Base-by-base conservation (phyloP, 1,284 basidiomycete genomes). In the Taiwanofungus camphoratus region DNA sequence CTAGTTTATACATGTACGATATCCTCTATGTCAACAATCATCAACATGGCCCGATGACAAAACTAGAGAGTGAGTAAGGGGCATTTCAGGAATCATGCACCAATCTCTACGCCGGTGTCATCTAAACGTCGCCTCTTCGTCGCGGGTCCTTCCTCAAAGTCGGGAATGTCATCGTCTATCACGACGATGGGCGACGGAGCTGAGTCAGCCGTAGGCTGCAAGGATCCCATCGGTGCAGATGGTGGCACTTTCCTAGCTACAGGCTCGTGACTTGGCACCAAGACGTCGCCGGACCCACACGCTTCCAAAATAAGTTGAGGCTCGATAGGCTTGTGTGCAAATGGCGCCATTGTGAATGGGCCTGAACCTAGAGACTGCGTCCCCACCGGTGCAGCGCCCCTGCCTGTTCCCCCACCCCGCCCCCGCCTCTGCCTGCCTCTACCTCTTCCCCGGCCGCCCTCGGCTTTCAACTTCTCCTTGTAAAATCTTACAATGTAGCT, bases 401-500 rank as follows among this genome's bases (percentile, higher is more conserved):
- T 51, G 26, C 55, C 54, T 13, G 46, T 35, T 11, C 36, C 67
- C 49, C 62, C 60, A 20, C 70, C 72, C 31, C 72, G 67, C 11
- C 68, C 71, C 32, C 59, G 54, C 30, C 61, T 53, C 6, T 58
- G 56, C 19, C 62, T 61, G 27, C 61, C 67, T 48, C 73, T 62
- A 30, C 69, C 71, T 45, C 74, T 72, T 46, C 79, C 62, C 16
- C 62, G 56, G n/a, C 58, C 61, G 13, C 65, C 63, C 41, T 74
- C 68, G 24, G 68, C 60, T 53, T 68, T 66, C 50, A 77, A 77
- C 51, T 81, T 77, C 63, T 92, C 88, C 66, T 93, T 93, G 57
- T 93, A 68, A 49, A 84, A 88, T 38, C 82, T 76, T 27, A 92
- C 87, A 58, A 94, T 87, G 57, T 92, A 87, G 1, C 77, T 79